phyloP scores from a whole-genome alignment of 225 moss, liverwort and hornwort genomes.

The Lunularia cruciata region DNA sequence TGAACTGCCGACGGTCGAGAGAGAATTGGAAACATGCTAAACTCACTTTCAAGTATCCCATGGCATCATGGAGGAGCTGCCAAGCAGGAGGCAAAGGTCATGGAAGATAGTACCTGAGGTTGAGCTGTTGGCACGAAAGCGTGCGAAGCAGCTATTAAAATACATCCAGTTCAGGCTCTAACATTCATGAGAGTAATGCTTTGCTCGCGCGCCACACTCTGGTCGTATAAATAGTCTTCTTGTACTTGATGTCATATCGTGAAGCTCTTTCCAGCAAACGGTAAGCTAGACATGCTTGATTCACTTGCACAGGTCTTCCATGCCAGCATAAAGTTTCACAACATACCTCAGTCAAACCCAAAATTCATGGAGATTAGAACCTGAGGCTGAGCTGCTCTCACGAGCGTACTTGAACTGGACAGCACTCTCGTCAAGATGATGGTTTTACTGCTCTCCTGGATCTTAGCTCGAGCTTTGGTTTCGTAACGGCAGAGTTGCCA shows the following conservation, averaged over 20 bases:
- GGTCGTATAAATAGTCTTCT: not conserved
- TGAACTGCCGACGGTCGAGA: not conserved
- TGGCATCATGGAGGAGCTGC: not conserved
- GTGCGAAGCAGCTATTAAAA: too few relatives aligned
- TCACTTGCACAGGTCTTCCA: not conserved
- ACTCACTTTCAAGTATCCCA: too few relatives aligned
- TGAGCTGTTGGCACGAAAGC: constrained; percentile 3
- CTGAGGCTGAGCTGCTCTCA: not conserved
- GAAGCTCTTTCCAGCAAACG: not conserved
- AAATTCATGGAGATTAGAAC: too few relatives aligned
- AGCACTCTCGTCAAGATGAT: too few relatives aligned
- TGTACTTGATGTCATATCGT: not conserved
- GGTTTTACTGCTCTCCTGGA: too few relatives aligned
- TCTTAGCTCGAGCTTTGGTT: too few relatives aligned
- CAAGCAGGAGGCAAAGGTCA: too few relatives aligned
- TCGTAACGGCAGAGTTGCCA: too few relatives aligned
- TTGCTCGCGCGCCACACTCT: not conserved
- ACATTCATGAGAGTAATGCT: not conserved
- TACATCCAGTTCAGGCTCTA: not conserved
- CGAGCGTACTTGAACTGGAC: not conserved
- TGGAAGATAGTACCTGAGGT: not conserved
- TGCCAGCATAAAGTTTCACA: not conserved
- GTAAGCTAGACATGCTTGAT: not conserved
- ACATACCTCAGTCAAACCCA: not conserved
- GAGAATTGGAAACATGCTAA: too few relatives aligned